phyloP scores from a whole-genome alignment of 331 rosid genomes.

The Malus hybrid region DNA sequence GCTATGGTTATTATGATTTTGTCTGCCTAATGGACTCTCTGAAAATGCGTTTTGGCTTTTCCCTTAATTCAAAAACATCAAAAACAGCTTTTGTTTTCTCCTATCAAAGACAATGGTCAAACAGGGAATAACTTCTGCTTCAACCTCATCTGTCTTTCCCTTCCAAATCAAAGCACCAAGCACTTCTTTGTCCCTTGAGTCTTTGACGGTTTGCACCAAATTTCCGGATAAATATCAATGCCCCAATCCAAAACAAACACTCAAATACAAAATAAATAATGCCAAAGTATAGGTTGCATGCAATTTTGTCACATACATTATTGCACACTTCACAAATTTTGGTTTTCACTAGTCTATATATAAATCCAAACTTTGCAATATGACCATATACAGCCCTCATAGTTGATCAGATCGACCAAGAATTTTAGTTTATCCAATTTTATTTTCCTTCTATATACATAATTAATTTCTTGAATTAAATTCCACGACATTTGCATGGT shows the following conservation, averaged over 20 bases:
- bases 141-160: constrained; percentile 28
- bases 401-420: not conserved
- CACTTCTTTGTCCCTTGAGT: constrained; percentile 13
- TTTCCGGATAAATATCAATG: constrained; percentile 11
- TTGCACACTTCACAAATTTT: not conserved
- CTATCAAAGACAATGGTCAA: constrained; percentile 25
- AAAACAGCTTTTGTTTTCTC: constrained; percentile 24
- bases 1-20: constrained; percentile 15
- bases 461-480: too few species aligned
- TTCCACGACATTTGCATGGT: too few species aligned
- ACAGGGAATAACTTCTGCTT: constrained; percentile 37
- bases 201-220: constrained; percentile 14
- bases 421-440: not conserved
- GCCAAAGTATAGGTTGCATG: constrained; percentile 1
- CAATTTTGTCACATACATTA: not conserved
- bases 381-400: not conserved
- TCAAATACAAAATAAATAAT: not conserved
- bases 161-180: constrained; percentile 20
- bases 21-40: not conserved
- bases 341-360: not conserved
- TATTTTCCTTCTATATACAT: not conserved
- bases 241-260: constrained; percentile 15
- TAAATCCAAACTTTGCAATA: not conserved
- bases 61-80: not conserved
- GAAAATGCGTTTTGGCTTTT: not conserved